Conservation (phyloP, 1,284 basidiomycete species). For the Ceratobasidium sp. region DNA sequence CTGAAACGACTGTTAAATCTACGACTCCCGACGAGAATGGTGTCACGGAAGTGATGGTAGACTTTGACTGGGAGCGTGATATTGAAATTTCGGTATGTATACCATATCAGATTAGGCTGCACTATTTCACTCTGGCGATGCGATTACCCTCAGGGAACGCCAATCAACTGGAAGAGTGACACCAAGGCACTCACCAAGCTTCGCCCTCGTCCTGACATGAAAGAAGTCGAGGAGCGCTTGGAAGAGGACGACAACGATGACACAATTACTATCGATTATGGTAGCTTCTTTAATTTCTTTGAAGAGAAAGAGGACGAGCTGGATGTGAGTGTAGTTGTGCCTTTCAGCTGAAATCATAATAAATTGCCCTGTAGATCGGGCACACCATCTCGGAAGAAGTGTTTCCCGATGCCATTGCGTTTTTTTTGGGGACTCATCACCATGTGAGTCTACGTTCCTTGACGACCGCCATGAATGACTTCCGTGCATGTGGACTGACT, state of each 20-base stretch:
- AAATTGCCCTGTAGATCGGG: conserved; percentile 65
- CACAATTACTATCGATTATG: conserved; percentile 66
- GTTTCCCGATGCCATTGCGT: conserved; percentile 80
- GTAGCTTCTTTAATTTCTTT: conserved; percentile 91
- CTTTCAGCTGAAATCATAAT: not conserved
- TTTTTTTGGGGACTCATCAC: conserved; percentile 72
- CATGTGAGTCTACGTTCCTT: conserved; percentile 34
- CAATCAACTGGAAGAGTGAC: conserved; percentile 85
- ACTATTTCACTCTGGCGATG: not conserved
- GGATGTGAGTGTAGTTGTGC: conserved; percentile 64
- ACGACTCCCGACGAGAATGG: conserved; percentile 76
- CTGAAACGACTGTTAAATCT: conserved; percentile 58
- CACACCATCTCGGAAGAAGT: conserved; percentile 76
- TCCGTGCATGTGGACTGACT: not conserved
- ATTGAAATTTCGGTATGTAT: conserved; percentile 68
- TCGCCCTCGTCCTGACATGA: conserved; percentile 68
- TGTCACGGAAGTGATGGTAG: conserved; percentile 75
- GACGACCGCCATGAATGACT: not conserved
- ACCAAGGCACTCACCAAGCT: conserved; percentile 79
- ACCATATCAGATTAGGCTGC: not conserved
- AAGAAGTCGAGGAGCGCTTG: conserved; percentile 62
- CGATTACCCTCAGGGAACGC: conserved; percentile 60
- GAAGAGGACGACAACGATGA: conserved; percentile 56
- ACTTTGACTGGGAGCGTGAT: conserved; percentile 81
- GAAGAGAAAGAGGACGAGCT: conserved; percentile 71